Evolutionary conservation across 2,329 filamentous ascomycete species (phyloP).

Genomic region (Hymenoscyphus repandus): DNA sequence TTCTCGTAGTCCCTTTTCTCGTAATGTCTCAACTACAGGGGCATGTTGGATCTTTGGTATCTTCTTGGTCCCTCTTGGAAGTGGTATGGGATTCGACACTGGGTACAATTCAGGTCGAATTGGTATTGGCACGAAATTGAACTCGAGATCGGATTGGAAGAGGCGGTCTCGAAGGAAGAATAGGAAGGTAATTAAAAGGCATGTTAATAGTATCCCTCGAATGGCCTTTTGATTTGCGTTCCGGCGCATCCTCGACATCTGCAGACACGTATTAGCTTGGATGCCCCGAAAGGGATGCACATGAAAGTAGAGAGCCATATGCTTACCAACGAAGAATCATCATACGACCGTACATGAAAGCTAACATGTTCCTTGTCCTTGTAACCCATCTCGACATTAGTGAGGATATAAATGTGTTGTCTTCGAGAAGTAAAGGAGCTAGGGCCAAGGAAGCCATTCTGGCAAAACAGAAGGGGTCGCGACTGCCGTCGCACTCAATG

Average conservation of each 20-base stretch:
- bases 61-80: conserved; percentile 17
- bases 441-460: conserved; percentile 3
- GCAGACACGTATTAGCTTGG: not conserved
- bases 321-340: not conserved
- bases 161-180: conserved; percentile 6
- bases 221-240: conserved; percentile 1
- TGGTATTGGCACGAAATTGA: conserved; percentile 19
- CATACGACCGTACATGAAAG: not conserved
- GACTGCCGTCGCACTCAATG: not conserved
- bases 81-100: conserved; percentile 10
- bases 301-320: not conserved
- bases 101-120: conserved; percentile 23
- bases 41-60: conserved; percentile 26
- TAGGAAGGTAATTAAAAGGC: conserved; percentile 3
- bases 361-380: conserved; percentile 1
- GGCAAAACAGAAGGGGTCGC: conserved; percentile 7
- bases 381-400: not conserved
- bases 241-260: conserved; percentile 4
- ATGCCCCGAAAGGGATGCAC: not conserved
- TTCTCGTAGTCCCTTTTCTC: conserved; percentile 14
- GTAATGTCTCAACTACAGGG: conserved; percentile 11
- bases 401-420: not conserved
- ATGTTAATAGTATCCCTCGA: conserved; percentile 1
- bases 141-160: conserved; percentile 6
- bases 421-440: not conserved